Evolutionary conservation across 495 filamentous ascomycete species (phyloP), one percentile per base, ranked within the genome.

Genomic region (Xylaria curta): DNA sequence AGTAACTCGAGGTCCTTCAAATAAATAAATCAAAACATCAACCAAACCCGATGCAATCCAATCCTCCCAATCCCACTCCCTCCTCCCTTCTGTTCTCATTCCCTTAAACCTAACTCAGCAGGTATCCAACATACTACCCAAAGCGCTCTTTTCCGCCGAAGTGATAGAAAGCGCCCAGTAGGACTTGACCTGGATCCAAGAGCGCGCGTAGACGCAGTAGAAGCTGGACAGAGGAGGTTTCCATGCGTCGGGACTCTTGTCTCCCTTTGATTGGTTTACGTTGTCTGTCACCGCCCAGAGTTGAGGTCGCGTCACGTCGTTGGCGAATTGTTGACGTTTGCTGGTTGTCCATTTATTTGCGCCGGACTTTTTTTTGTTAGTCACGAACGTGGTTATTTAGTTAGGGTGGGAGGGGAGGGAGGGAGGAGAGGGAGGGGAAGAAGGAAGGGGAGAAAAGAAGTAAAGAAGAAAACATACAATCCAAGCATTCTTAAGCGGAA

Each of bases 401-500:
- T 31, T 31, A 31, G 28, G 28, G 28, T 31, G 28, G 28, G 33
- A 36, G 33, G 6, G 3, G 3, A 3, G 4, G 33, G 33, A 36
- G 33, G 33, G 4, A 6, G 33, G 33, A 7, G 33, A 4, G 33
- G 6, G 33, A 36, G 33, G 6, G 3, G 3, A 3, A 0, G 33
- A 4, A 36, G 33, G 33, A 0, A 6, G 33, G 33, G 4, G 33
- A 4, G 33, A 36, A n/a, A n/a, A n/a, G n/a, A n/a, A n/a, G n/a
- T n/a, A 36, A 36, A 36, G 33, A 3, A 36, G 6, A 4, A 36
- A 49, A 74, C 82, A 49, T 71, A 91, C 88, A 75, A 90, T 89
- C 92, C 91, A 94, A 9, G 92, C 91, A 76, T 93, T 91, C 74
- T 88, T 88, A 54, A 94, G 75, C 0, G 92, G 91, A 19, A 94